phyloP scores from a whole-genome alignment of 495 filamentous ascomycete genomes.

The Thozetella sp. region DNA sequence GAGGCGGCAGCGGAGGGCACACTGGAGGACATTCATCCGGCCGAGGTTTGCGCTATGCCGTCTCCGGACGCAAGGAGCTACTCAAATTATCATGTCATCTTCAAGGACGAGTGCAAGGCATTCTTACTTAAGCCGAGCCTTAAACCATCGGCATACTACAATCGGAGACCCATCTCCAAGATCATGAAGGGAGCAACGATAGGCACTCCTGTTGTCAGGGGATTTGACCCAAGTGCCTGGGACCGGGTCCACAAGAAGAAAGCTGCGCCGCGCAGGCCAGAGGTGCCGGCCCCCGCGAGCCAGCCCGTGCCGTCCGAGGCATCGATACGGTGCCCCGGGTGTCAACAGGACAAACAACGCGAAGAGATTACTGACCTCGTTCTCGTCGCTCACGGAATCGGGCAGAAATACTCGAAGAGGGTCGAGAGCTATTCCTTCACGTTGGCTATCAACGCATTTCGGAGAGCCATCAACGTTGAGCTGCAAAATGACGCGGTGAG shows the following conservation, averaged over 20 bases:
- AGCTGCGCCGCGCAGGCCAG: conserved; percentile 31
- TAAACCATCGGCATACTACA: conserved; percentile 78
- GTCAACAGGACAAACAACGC: conserved; percentile 59
- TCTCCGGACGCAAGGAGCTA: conserved; percentile 48
- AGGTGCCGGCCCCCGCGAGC: conserved; percentile 50
- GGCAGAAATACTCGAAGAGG: conserved; percentile 93
- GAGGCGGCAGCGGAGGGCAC: conserved; percentile 56
- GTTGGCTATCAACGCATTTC: conserved; percentile 88
- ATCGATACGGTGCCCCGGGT: conserved; percentile 43
- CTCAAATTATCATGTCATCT: conserved; percentile 76
- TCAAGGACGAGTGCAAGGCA: conserved; percentile 71
- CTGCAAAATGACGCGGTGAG: conserved; percentile 73
- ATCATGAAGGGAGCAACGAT: conserved; percentile 83
- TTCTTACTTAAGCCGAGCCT: conserved; percentile 80
- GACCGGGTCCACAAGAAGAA: conserved; percentile 64
- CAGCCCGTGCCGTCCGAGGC: too few relatives aligned
- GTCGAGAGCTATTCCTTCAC: conserved; percentile 98
- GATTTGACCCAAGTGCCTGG: conserved; percentile 80
- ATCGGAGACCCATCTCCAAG: conserved; percentile 73
- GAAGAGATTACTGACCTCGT: conserved; percentile 84
- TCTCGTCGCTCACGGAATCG: conserved; percentile 92
- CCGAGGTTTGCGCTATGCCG: conserved; percentile 30
- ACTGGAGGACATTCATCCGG: conserved; percentile 37
- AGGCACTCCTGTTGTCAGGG: conserved; percentile 83
- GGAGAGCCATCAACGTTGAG: conserved; percentile 85